Percentiles rank a stretch among this genome's conserved stretches.
Conservation (phyloP, 306 rosid species). For the Prunus davidiana region DNA sequence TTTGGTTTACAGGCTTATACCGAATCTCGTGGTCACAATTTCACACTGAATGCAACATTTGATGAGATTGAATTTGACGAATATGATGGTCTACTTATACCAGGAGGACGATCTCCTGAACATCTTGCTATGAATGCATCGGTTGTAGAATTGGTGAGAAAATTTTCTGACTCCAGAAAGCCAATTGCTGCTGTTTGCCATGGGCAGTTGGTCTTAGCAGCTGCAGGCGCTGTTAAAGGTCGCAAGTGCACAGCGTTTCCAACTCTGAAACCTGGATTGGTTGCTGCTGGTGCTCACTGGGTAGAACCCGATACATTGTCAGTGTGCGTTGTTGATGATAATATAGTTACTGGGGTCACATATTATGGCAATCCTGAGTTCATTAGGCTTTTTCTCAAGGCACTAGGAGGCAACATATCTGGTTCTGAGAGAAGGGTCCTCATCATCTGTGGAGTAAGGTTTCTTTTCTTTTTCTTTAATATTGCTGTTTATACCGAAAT, state of each 20-base stretch:
- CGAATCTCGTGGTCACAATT: constrained; percentile 3
- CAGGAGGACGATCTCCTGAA: constrained; percentile 89
- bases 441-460: constrained; percentile 59
- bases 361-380: no score
- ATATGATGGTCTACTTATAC: constrained; percentile 74
- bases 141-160: constrained; percentile 48
- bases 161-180: constrained; percentile 42
- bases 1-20: constrained; percentile 47
- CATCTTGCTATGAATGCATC: constrained; percentile 57
- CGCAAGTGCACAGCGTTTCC: no score
- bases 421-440: no score
- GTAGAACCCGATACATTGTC: no score
- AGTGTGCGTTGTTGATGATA: no score
- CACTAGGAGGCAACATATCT: no score
- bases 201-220: constrained; percentile 60
- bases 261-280: no score
- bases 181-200: no score
- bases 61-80: constrained; percentile 50
- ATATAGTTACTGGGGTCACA: no score
- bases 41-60: constrained; percentile 27
- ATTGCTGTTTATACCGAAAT: no score
- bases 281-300: no score
- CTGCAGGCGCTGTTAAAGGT: constrained; percentile 41
- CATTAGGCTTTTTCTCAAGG: no score
- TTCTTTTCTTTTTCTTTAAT: not conserved